A percentile compares a stretch with the other conserved stretches of the same genome.
phyloP scores from a whole-genome alignment of 176 grass and related monocot species.

The bread wheat (Triticum aestivum) region DNA sequence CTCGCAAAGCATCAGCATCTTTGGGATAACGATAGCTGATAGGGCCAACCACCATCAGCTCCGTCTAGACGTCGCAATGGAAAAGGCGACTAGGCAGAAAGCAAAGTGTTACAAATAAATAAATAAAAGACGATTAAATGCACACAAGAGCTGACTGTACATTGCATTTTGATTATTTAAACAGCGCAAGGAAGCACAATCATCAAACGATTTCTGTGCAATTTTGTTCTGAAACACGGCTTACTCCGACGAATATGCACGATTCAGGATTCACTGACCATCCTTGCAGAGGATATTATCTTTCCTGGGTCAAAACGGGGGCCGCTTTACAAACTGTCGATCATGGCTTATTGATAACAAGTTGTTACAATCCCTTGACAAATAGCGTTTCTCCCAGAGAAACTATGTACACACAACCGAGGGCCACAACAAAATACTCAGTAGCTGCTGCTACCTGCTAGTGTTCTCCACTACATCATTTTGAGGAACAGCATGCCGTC shows the following conservation, averaged over 20 bases:
- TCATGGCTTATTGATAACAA: conserved; percentile 27
- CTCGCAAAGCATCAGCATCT: neutral
- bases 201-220: neutral
- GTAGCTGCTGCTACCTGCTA: conserved; percentile 6
- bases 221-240: neutral
- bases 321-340: neutral
- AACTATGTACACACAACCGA: conserved; percentile 33
- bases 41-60: neutral
- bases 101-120: neutral
- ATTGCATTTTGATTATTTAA: neutral
- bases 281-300: neutral
- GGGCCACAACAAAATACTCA: neutral
- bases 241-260: neutral
- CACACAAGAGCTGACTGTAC: neutral
- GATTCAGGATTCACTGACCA: neutral
- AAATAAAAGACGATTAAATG: no score
- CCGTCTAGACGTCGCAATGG: neutral
- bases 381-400: conserved; percentile 20
- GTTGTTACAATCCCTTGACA: conserved; percentile 9
- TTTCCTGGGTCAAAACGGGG: conserved; percentile 9
- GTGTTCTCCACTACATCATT: conserved; percentile 17
- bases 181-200: neutral
- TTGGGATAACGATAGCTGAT: neutral
- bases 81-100: neutral
- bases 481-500: neutral